These are phyloP conservation scores for Amylostereum areolatum DNA, from an alignment of 1,284 basidiomycete species.

Conservation along the genomic window DNA sequence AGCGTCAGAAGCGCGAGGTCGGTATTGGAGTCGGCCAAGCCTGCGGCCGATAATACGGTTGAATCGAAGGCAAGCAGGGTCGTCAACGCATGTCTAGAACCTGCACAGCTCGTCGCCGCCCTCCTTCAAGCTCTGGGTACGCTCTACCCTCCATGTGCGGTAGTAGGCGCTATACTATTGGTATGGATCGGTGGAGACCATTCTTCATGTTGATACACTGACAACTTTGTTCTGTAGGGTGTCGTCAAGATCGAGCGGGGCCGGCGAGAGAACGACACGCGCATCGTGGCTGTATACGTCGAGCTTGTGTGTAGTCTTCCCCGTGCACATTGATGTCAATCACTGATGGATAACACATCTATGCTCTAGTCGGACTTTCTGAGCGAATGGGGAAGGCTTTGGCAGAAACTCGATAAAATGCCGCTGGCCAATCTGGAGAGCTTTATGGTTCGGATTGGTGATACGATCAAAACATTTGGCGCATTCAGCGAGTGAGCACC, in stretches of 20 bases:
- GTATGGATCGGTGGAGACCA: neutral
- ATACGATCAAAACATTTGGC: conserved; percentile 12
- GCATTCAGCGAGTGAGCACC: conserved; percentile 13
- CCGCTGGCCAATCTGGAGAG: conserved; percentile 5
- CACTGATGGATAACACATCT: no score
- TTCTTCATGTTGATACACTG: no score
- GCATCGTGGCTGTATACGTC: conserved; percentile 9
- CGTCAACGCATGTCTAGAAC: no score
- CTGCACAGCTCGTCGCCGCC: no score
- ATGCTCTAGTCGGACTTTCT: conserved; percentile 11
- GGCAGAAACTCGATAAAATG: conserved; percentile 6
- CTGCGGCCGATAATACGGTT: no score
- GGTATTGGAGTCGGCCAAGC: no score
- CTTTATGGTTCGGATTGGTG: conserved; percentile 4
- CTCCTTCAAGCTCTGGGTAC: conserved; percentile 9
- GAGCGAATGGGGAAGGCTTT: conserved; percentile 9
- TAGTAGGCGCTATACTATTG: conserved; percentile 6
- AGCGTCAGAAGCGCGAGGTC: no score
- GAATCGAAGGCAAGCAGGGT: no score
- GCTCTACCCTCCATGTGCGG: conserved; percentile 9
- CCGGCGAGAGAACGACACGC: conserved; percentile 12
- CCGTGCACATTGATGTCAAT: no score
- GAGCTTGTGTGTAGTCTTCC: conserved; percentile 6
- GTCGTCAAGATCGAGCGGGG: conserved; percentile 10
- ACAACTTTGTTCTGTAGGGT: no score